Evolutionary conservation across 2,329 filamentous ascomycete genomes (phyloP), one percentile per base, ranked within the genome.

Genomic region (Botrytis byssoidea): DNA sequence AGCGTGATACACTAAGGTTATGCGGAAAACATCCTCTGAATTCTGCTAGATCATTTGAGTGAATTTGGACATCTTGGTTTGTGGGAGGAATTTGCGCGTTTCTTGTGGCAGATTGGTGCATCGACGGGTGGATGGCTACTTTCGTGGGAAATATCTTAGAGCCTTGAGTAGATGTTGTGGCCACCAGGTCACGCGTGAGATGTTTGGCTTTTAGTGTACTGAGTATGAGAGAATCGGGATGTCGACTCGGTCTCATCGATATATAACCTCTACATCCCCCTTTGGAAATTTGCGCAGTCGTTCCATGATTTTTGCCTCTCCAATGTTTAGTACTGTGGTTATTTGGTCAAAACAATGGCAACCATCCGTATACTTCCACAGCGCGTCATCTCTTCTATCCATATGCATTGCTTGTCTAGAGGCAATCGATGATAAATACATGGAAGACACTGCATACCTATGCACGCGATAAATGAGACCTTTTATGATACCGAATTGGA

Each of bases 401-500:
- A 78, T 79, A 57, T 82, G 32, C 35, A 72, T 74, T 70, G 73
- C 79, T 37, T 77, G 70, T 40, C 76, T 75, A 40, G 51, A 77
- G 16, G 70, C 68, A 25, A 77, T 57, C 3, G 84, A 83, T 12
- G 87, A 85, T 35, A 91, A 82, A 77, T 90, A 89, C 80, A 89
- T 87, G 79, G 89, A 89, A 6, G 88, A 90, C 1, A 97, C 89
- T 42, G 94, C 92, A 81, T 97, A 97, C 82, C 96, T 97, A 84
- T 98, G 94, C 59, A 98, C 91, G 48, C 96, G 90, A 82, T 98
- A 98, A 37, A 99, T 84, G 77, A 97, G 93, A 25, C 95, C 95
- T 83, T 98, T 98, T 82, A 98, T 97, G 74, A 98, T 88, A 73
- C 95, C 96, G 80, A 98, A 99, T 74, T 97, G 97, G 76, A 98